Conservation (phyloP, 345 rosid species). For the Citrus australasica region DNA sequence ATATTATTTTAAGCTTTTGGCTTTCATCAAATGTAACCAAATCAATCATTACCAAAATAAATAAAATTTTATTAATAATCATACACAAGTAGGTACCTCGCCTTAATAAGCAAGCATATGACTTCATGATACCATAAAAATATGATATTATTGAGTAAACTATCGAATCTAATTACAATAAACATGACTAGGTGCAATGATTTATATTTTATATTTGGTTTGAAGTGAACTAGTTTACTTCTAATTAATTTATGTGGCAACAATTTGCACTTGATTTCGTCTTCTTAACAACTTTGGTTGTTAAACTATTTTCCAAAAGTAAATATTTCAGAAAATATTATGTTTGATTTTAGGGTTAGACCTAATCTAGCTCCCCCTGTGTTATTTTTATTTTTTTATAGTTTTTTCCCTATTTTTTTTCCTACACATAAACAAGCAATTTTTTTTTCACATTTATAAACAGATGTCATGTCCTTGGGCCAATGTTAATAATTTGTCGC, state of each 20-base stretch:
- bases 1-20: not conserved
- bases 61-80: not conserved
- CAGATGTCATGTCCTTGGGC: not conserved
- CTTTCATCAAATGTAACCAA: not conserved
- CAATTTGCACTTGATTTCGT: not conserved
- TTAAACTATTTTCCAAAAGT: not conserved
- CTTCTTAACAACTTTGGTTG: not conserved
- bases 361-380: not conserved
- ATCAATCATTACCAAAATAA: not conserved
- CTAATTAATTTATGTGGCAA: constrained; percentile 16
- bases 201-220: not conserved
- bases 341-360: not conserved
- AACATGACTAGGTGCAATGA: not conserved
- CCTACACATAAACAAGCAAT: not conserved
- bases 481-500: not conserved
- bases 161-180: not conserved
- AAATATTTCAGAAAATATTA: too few relatives aligned
- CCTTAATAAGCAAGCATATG: not conserved
- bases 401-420: not conserved
- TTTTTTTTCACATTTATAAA: too few relatives aligned
- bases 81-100: not conserved
- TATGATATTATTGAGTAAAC: not conserved
- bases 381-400: too few relatives aligned
- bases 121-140: constrained; percentile 2
- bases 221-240: not conserved